Evolutionary conservation across 2,329 filamentous ascomycete species (phyloP).

Genomic region (Fusarium tjaetaba): DNA sequence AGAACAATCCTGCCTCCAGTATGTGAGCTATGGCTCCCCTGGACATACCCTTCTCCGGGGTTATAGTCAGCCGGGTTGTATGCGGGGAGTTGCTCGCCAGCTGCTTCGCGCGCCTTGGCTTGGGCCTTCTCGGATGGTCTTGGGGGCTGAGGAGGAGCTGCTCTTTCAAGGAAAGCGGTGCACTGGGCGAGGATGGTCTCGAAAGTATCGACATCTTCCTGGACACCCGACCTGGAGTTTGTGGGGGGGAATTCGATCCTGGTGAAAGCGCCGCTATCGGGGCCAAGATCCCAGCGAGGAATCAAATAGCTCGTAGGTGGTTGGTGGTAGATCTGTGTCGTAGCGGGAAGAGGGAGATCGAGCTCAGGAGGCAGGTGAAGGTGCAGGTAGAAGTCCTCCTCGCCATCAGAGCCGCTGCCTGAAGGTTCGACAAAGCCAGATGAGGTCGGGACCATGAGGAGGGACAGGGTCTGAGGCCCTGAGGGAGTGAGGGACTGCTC

Average conservation of each 20-base stretch:
- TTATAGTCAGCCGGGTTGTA: slow-evolving; percentile 88
- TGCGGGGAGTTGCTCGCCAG: slow-evolving; percentile 59
- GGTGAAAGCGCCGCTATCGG: slow-evolving; percentile 89
- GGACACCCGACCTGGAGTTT: slow-evolving; percentile 76
- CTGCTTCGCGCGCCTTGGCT: slow-evolving; percentile 54
- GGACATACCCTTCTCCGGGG: slow-evolving; percentile 81
- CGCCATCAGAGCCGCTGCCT: slow-evolving; percentile 68
- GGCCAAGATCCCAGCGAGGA: slow-evolving; percentile 92
- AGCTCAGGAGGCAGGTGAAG: slow-evolving; percentile 94
- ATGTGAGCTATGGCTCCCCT: slow-evolving; percentile 66
- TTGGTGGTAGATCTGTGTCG: slow-evolving; percentile 97
- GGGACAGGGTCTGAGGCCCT: slow-evolving; percentile 88
- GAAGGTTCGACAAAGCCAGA: slow-evolving; percentile 71
- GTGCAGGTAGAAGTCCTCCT: slow-evolving; percentile 97
- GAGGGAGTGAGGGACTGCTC: slow-evolving; percentile 85
- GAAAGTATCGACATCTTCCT: slow-evolving; percentile 95
- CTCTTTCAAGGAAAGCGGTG: slow-evolving; percentile 91
- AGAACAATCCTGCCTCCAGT: slow-evolving; percentile 82
- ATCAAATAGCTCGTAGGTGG: slow-evolving; percentile 93
- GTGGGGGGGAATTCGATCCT: slow-evolving; percentile 87
- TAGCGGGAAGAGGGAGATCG: slow-evolving; percentile 91
- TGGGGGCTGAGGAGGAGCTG: slow-evolving; percentile 65
- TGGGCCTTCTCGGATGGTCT: slow-evolving; percentile 47
- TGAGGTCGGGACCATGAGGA: slow-evolving; percentile 94
- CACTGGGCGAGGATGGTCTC: slow-evolving; percentile 98